phyloP scores from a whole-genome alignment of 805 yeast species.

The Alloascoidea hylecoeti region DNA sequence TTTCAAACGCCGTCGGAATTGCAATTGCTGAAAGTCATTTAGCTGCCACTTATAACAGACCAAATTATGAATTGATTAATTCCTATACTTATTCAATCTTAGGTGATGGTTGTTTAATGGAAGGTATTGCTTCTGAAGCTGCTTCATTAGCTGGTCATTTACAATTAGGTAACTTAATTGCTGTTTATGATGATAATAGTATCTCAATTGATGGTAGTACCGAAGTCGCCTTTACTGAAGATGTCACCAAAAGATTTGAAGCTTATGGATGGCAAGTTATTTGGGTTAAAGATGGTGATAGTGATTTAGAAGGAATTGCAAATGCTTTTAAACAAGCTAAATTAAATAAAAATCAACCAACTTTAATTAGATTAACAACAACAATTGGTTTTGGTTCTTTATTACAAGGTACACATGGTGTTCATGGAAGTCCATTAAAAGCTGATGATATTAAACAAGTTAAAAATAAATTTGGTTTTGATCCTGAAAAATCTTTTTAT shows the following conservation, averaged over 20 bases:
- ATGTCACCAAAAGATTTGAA: constrained; percentile 71
- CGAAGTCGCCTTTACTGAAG: constrained; percentile 83
- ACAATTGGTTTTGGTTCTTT: constrained; percentile 57
- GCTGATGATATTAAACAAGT: neutral
- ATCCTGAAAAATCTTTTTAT: neutral
- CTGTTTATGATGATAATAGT: constrained; percentile 92
- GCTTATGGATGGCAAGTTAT: constrained; percentile 91
- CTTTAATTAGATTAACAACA: constrained; percentile 63
- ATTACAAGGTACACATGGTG: neutral
- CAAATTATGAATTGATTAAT: constrained; percentile 59
- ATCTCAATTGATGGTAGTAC: constrained; percentile 95
- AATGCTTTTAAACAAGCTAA: constrained; percentile 31
- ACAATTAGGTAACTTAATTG: constrained; percentile 84
- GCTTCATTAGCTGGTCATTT: constrained; percentile 93
- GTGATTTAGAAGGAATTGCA: constrained; percentile 56
- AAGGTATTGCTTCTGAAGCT: constrained; percentile 94
- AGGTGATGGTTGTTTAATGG: constrained; percentile 98
- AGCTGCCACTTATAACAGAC: constrained; percentile 90
- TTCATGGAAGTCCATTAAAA: neutral
- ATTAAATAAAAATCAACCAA: neutral
- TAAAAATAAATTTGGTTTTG: neutral
- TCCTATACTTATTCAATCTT: constrained; percentile 65
- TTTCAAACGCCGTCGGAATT: constrained; percentile 88
- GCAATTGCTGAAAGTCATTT: constrained; percentile 89
- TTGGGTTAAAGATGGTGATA: constrained; percentile 68